phyloP scores from a whole-genome alignment of 352 stramenopile species.

The Phytophthora meadii region DNA sequence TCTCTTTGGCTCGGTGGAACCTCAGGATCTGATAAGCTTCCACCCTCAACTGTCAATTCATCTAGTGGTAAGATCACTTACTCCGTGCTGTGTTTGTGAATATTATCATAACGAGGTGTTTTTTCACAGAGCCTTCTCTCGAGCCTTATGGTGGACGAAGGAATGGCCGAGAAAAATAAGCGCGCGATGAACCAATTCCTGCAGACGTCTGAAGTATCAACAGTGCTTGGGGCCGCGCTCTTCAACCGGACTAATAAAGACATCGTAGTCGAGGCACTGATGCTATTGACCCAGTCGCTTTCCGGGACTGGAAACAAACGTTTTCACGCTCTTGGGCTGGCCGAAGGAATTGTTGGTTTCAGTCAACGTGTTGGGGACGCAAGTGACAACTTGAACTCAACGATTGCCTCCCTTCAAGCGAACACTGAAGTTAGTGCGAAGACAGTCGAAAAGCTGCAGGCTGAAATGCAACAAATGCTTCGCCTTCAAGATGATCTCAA shows the following conservation, averaged over 20 bases:
- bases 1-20: constrained; percentile 57
- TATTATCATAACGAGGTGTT: constrained; percentile 4
- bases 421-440: constrained; percentile 54
- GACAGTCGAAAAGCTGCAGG: constrained; percentile 61
- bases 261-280: constrained; percentile 65
- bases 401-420: constrained; percentile 53
- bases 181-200: constrained; percentile 76
- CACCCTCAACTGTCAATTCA: constrained; percentile 76
- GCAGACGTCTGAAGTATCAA: constrained; percentile 71
- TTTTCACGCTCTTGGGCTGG: constrained; percentile 65
- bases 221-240: constrained; percentile 64
- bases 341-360: constrained; percentile 68
- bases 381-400: constrained; percentile 66
- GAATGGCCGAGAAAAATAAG: constrained; percentile 69
- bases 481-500: constrained; percentile 64
- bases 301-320: constrained; percentile 59
- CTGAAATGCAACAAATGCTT: constrained; percentile 66
- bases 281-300: constrained; percentile 65
- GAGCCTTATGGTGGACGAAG: constrained; percentile 52
- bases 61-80: constrained; percentile 54
- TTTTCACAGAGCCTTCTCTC: constrained; percentile 64
- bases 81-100: neutral
- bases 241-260: constrained; percentile 74
- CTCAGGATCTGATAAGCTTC: constrained; percentile 57
- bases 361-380: constrained; percentile 59